Conservation (phyloP, 306 rosid genomes). For the Cucurbita pepo region DNA sequence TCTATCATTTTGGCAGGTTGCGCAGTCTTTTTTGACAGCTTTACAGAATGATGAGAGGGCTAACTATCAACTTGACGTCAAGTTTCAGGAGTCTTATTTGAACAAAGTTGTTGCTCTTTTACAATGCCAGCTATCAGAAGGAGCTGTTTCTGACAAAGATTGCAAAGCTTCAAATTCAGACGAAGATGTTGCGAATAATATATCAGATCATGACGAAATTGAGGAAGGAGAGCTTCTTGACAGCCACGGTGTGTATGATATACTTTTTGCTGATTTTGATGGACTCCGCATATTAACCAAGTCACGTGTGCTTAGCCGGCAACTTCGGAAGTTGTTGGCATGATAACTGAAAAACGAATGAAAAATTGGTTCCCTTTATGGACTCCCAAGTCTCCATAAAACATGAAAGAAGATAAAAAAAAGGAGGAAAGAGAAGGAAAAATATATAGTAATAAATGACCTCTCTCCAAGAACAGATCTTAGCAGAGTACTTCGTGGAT, state of each 20-base stretch:
- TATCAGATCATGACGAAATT: conserved; percentile 44
- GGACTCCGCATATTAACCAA: neutral
- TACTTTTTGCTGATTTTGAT: neutral
- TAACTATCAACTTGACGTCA: conserved; percentile 95
- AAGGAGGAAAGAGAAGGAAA: neutral
- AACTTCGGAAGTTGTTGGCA: neutral
- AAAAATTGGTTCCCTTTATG: neutral
- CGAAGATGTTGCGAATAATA: conserved; percentile 18
- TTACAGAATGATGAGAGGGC: conserved; percentile 97
- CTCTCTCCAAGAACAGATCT: neutral
- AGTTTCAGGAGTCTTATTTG: conserved; percentile 88
- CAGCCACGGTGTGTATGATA: conserved; percentile 61
- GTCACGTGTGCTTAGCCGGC: neutral
- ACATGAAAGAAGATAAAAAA: neutral
- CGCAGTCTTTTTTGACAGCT: conserved; percentile 83
- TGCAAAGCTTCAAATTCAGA: conserved; percentile 19
- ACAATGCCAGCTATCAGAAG: conserved; percentile 85
- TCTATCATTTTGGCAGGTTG: conserved; percentile 48
- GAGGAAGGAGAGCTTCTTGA: conserved; percentile 99
- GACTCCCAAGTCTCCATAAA: neutral
- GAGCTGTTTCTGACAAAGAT: conserved; percentile 68
- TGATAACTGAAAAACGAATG: neutral
- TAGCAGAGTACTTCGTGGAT: neutral
- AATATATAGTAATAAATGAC: neutral
- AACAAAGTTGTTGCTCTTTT: conserved; percentile 64